A percentile compares a stretch with the other conserved stretches of the same genome.
Conservation (phyloP, 2,329 filamentous ascomycete species). For the Hirsutella rhossiliensis region DNA sequence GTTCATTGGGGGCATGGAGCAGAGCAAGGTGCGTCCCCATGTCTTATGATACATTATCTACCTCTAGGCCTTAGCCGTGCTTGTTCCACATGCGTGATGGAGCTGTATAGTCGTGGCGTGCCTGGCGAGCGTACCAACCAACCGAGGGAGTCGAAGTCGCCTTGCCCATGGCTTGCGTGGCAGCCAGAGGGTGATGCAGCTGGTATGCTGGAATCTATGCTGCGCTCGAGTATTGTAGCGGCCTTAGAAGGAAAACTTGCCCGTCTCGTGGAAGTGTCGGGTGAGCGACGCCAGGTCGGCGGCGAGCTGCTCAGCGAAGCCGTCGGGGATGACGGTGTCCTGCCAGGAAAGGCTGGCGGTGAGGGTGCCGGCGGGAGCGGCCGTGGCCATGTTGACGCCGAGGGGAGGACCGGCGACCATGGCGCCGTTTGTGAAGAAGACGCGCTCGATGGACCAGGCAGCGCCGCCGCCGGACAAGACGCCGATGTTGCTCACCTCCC, state of each 20-base stretch:
- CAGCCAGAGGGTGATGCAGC: too few relatives aligned
- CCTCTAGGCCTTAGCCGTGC: too few relatives aligned
- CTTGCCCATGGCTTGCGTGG: too few relatives aligned
- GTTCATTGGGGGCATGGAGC: background rate
- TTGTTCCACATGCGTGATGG: too few relatives aligned
- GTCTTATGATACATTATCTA: too few relatives aligned
- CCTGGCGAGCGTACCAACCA: too few relatives aligned
- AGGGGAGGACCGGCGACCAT: conserved; percentile 30
- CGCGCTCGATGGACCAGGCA: conserved; percentile 26
- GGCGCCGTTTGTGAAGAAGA: conserved; percentile 37
- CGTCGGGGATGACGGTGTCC: conserved; percentile 26
- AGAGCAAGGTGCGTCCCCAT: background rate
- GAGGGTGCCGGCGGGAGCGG: conserved; percentile 23
- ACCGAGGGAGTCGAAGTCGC: too few relatives aligned
- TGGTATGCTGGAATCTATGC: background rate
- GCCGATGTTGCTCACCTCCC: conserved; percentile 36
- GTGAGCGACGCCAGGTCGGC: conserved; percentile 19
- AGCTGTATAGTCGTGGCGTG: too few relatives aligned
- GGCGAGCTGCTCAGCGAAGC: conserved; percentile 23
- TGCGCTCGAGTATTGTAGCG: too few relatives aligned
- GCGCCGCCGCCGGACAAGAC: background rate
- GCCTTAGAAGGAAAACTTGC: conserved; percentile 7
- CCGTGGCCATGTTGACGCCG: conserved; percentile 33
- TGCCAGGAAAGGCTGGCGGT: conserved; percentile 36
- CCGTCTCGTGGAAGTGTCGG: conserved; percentile 10